These are phyloP conservation scores for Hymenoscyphus fraxineus DNA, from an alignment of 2,329 filamentous ascomycete species.

Conservation along the genomic window DNA sequence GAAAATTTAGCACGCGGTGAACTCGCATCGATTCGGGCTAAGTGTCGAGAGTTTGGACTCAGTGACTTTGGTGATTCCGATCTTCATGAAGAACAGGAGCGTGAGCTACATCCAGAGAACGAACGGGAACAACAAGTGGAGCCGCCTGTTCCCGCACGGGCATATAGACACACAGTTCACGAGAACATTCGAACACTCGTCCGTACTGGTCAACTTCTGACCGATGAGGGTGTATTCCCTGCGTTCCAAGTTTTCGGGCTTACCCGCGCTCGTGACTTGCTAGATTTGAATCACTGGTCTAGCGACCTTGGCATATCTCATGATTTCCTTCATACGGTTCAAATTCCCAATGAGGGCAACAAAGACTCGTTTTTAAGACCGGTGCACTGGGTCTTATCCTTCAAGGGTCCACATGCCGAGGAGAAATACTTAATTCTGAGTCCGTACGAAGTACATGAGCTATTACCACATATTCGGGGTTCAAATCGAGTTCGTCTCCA, in stretches of 20 bases:
- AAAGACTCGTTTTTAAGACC: slow-evolving; percentile 48
- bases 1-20: slow-evolving; percentile 11
- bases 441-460: slow-evolving; percentile 53
- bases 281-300: slow-evolving; percentile 37
- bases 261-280: slow-evolving; percentile 39
- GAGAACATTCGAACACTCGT: background rate
- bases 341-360: slow-evolving; percentile 10
- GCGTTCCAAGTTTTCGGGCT: slow-evolving; percentile 44
- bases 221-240: slow-evolving; percentile 18
- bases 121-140: slow-evolving; percentile 57
- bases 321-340: slow-evolving; percentile 48
- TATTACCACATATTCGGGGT: slow-evolving; percentile 40
- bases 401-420: slow-evolving; percentile 3
- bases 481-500: slow-evolving; percentile 42
- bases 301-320: slow-evolving; percentile 42
- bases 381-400: slow-evolving; percentile 50
- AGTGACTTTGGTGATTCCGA: slow-evolving; percentile 35
- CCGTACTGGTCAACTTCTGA: background rate
- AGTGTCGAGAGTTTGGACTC: slow-evolving; percentile 39
- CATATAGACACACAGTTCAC: slow-evolving; percentile 44
- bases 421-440: slow-evolving; percentile 44
- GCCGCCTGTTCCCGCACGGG: slow-evolving; percentile 39
- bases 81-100: slow-evolving; percentile 64
- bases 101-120: slow-evolving; percentile 62
- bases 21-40: slow-evolving; percentile 27